Base-by-base conservation (phyloP, 1,139 yeast genomes). In the Hyphopichia fennica region DNA sequence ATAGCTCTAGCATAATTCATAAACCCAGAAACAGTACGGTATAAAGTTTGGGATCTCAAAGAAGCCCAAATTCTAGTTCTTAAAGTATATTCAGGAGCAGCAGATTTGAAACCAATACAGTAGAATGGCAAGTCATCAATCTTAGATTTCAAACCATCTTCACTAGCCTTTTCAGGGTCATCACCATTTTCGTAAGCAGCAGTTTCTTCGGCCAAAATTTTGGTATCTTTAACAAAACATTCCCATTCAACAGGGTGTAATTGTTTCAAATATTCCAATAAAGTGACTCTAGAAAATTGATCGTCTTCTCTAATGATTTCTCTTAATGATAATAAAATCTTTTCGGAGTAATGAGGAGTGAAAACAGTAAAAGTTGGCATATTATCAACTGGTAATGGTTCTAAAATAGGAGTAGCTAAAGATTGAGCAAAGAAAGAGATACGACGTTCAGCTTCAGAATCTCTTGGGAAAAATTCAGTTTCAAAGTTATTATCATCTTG, bases 41-140 rank as follows among this genome's bases (percentile, higher is more conserved):
- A 93, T 68, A 93, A 77, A 40, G 99, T 93, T 77, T 93, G 99
- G 41, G 98, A 93, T 72, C 98, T 87, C 63, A 93, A 82, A 39
- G 99, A 93, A 40, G 99, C 99, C 99, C 99, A 93, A 60, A 93
- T 93, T 78, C 99, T 84, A 11, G 99, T 93, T 77, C 99, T 87
- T 64, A 93, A 77, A 50, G 98, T 93, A 70, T 93, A 93, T 71
- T 93, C 99, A 42, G 99, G 99, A 52, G 99, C 98, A 67, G 99
- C 97, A 60, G 96, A 87, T 73, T 93, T 93, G 87, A 93, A 93
- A 77, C 99, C 99, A 69, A 90, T 88, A 77, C 98, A 91, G 79
- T 93, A 93, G 75, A 93, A 93, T 53, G 99, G 99, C 65, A 93
- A 78, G 62, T 93, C 99, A 65, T 93, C 99, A 66, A 93, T 93